Base-by-base conservation (phyloP, 2,329 filamentous ascomycete genomes). In the Penicillium sp. region DNA sequence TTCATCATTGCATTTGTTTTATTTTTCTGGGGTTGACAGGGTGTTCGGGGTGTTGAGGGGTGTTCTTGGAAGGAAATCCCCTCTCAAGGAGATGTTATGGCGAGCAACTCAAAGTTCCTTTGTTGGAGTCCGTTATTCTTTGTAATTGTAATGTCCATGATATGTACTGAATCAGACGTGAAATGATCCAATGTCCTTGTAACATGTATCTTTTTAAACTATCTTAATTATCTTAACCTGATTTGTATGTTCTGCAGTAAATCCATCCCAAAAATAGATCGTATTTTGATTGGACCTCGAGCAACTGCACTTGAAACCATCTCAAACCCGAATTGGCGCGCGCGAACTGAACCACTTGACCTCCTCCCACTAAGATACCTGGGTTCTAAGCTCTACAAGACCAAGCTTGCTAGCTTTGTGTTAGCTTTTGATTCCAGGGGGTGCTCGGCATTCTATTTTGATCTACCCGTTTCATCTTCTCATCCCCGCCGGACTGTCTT, bases 1-100 rank as follows among this genome's bases (percentile, higher is more conserved):
- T 51, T 38, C 28, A 33, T 52, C 26, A 42, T 52, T 51, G 44
- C 38, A 43, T 45, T 35, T 38, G 24, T 22, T 13, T 43, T 19
- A 13, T 29, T 24, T 22, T 41, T 29, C 37, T 39, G 5, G 45
- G 33, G 29, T 43, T 40, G 41, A 39, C 12, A 43, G 12, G 47
- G 38, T 17, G 29, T 49, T 39, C 33, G 40, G 24, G 24, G 12
- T 49, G 34, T 43, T 19, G 37, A 17, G 40, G 5, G 48, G 46
- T 31, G 49, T 48, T 53, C 48, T 48, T 28, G 48, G 51, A 41
- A 45, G 53, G 53, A 52, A 55, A 49, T 58, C 58, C 53, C 52
- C 56, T 47, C 58, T 61, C 57, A 49, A 53, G 57, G 51, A 61
- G 51, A 61, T 61, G 43, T 47, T 53, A 41, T 51, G 49, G 50